phyloP scores from a whole-genome alignment of 305 asterid species.

The Fraxinus paxiana region DNA sequence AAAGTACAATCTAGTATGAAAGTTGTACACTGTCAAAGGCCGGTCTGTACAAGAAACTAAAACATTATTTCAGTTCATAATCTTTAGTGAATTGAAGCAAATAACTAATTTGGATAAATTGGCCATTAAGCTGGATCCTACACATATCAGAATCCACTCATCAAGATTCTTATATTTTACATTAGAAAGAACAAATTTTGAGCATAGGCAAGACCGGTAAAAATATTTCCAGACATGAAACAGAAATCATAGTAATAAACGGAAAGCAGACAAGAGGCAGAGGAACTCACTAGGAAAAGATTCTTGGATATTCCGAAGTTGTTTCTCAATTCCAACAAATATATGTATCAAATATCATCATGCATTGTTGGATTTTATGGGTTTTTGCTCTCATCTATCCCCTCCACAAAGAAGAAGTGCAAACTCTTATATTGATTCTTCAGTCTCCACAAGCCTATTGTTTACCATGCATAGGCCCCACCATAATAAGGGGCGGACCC shows the following conservation, averaged over 20 bases:
- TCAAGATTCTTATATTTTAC: neutral
- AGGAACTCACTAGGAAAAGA: conserved; percentile 41
- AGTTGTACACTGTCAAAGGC: neutral
- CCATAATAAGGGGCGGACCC: neutral
- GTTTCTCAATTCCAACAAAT: conserved; percentile 19
- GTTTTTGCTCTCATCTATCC: neutral
- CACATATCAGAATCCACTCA: neutral
- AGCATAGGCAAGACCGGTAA: neutral
- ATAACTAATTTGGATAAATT: neutral
- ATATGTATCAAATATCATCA: conserved; percentile 2
- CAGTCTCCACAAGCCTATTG: neutral
- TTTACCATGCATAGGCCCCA: neutral
- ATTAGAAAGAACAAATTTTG: neutral
- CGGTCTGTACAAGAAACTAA: neutral
- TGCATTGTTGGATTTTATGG: neutral
- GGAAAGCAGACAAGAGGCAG: conserved; percentile 13
- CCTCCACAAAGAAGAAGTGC: neutral
- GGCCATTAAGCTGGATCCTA: neutral
- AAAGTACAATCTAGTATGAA: conserved; percentile 1
- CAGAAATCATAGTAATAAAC: conserved; percentile 23
- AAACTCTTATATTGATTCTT: neutral
- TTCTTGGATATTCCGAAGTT: conserved; percentile 59
- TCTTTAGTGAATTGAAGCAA: neutral
- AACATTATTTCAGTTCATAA: neutral
- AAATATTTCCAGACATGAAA: neutral